These are phyloP conservation scores for Trichoderma sp. DNA, from an alignment of 2,329 filamentous ascomycete genomes.

Conservation along the genomic window DNA sequence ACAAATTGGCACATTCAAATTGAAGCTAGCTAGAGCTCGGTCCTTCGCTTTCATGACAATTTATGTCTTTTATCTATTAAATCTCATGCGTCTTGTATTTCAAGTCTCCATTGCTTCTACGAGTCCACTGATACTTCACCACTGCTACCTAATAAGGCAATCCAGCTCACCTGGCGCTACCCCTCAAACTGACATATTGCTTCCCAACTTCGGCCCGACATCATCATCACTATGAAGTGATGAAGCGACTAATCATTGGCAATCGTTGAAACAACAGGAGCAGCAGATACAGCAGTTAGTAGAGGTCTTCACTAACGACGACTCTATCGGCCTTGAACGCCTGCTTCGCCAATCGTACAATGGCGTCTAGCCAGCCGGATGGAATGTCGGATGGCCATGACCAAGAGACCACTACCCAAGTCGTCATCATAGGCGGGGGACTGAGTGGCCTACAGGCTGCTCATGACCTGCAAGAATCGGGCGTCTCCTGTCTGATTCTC, in stretches of 20 bases:
- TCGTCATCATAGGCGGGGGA: constrained; percentile 50
- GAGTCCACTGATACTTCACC: not conserved
- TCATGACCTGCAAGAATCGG: constrained; percentile 40
- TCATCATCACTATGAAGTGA: not conserved
- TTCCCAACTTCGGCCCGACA: constrained; percentile 9
- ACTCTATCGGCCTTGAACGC: not conserved
- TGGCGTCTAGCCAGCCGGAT: not conserved
- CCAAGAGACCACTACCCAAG: not conserved
- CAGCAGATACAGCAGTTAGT: not conserved
- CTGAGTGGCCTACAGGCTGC: constrained; percentile 46
- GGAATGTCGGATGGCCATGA: not conserved
- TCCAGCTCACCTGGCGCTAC: constrained; percentile 10
- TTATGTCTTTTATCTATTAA: not conserved
- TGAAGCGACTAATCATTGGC: not conserved
- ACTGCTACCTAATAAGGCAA: not conserved
- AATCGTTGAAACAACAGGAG: not conserved
- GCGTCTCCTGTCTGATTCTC: constrained; percentile 49
- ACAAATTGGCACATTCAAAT: not conserved
- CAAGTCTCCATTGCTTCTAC: too few species aligned
- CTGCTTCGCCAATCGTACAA: not conserved
- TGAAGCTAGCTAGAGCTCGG: too few species aligned
- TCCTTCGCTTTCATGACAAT: not conserved
- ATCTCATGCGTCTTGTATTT: too few species aligned
- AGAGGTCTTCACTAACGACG: not conserved
- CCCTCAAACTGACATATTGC: not conserved